A percentile compares a stretch with the other conserved stretches of the same genome.
These are phyloP conservation scores for Diaporthe eres DNA, from an alignment of 2,329 filamentous ascomycete genomes.

Conservation along the genomic window DNA sequence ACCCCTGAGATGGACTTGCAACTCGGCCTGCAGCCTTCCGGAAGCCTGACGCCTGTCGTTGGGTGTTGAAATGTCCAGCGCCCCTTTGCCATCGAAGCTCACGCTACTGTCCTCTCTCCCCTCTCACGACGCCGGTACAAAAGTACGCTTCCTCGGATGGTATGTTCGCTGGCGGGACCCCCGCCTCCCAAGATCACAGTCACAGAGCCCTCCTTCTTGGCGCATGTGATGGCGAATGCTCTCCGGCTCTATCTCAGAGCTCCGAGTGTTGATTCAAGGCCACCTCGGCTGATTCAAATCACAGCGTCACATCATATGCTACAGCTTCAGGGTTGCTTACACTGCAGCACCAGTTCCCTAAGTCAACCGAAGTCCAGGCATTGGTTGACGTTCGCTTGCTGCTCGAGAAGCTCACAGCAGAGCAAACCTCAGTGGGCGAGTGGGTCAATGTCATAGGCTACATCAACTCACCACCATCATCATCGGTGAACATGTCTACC, in stretches of 20 bases:
- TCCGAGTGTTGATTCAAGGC: neutral
- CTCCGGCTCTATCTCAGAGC: neutral
- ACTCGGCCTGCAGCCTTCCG: neutral
- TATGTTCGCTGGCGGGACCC: constrained; percentile 61
- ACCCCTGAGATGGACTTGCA: constrained; percentile 33
- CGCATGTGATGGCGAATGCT: neutral
- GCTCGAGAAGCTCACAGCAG: constrained; percentile 73
- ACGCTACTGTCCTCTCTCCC: constrained; percentile 76
- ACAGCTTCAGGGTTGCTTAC: constrained; percentile 71
- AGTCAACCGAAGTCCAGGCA: constrained; percentile 60
- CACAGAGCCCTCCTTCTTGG: neutral
- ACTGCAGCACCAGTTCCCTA: constrained; percentile 77
- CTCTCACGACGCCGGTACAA: constrained; percentile 69
- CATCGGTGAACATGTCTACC: constrained; percentile 12
- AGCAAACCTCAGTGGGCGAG: constrained; percentile 78
- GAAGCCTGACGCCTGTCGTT: constrained; percentile 2
- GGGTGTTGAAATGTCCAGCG: constrained; percentile 61
- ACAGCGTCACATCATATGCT: constrained; percentile 66
- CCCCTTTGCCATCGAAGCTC: constrained; percentile 74
- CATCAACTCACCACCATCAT: constrained; percentile 58
- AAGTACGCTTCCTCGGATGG: constrained; percentile 95
- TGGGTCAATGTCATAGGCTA: constrained; percentile 95
- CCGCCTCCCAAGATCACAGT: neutral
- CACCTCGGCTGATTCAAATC: constrained; percentile 45
- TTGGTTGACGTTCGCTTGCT: constrained; percentile 80